Percentiles rank a stretch among this genome's conserved stretches.
Conservation (phyloP, 179 eudicot species). For the Vitellaria paradoxa region DNA sequence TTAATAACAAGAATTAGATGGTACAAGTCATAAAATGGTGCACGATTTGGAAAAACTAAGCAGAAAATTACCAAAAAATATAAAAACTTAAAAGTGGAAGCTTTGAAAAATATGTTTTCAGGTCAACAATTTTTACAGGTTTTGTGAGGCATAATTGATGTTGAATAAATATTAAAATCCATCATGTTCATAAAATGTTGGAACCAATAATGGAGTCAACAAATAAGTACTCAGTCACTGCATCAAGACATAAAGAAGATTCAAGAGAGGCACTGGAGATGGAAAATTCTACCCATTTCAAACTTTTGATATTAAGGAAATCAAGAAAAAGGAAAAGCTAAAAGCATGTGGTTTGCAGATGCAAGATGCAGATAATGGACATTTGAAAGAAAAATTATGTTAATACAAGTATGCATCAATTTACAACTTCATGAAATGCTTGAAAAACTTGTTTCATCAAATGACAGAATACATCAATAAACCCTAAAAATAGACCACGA, state of each 20-base stretch:
- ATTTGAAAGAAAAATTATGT: too few species aligned
- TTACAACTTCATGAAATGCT: too few species aligned
- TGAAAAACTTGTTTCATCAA: too few species aligned
- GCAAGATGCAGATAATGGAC: too few species aligned
- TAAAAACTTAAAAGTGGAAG: not conserved
- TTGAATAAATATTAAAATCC: not conserved
- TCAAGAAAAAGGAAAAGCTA: slow-evolving; percentile 1
- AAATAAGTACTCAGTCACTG: not conserved
- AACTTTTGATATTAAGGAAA: not conserved
- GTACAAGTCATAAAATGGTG: not conserved
- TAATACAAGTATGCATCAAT: too few species aligned
- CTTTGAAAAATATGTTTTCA: not conserved
- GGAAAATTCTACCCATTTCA: not conserved
- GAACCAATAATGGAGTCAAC: not conserved
- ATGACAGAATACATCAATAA: too few species aligned
- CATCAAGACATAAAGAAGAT: not conserved
- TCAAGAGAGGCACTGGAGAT: not conserved
- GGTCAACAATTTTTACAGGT: not conserved
- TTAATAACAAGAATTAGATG: not conserved
- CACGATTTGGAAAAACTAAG: not conserved
- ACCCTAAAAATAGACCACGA: too few species aligned
- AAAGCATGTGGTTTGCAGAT: not conserved
- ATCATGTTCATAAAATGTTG: not conserved
- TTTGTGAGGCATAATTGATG: not conserved
- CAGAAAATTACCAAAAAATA: not conserved